Conservation (phyloP, 2,329 filamentous ascomycete genomes). For the Incumbomyces lentus region DNA sequence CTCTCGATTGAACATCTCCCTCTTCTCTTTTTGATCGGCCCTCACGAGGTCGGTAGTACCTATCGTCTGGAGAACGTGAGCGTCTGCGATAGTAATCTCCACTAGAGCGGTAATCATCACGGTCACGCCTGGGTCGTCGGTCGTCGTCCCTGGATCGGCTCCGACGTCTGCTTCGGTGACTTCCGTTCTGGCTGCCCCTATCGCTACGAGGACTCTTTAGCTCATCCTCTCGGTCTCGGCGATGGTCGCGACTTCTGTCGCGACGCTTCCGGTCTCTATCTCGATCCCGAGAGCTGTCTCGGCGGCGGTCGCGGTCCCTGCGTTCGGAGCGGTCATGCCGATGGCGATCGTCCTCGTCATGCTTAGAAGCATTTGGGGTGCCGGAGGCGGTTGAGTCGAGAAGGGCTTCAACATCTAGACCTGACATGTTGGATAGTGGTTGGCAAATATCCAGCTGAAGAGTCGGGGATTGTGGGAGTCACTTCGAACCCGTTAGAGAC, state of each 20-base stretch:
- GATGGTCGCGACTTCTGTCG: slow-evolving; percentile 48
- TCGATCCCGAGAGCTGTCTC: slow-evolving; percentile 47
- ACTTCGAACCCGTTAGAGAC: neutral
- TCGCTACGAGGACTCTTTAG: slow-evolving; percentile 63
- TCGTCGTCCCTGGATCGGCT: slow-evolving; percentile 70
- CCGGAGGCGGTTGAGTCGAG: slow-evolving; percentile 72
- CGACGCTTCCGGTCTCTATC: slow-evolving; percentile 45
- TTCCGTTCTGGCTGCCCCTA: slow-evolving; percentile 55
- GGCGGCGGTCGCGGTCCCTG: slow-evolving; percentile 45
- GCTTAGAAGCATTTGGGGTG: slow-evolving; percentile 22
- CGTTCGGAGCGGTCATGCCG: slow-evolving; percentile 47
- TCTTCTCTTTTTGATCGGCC: slow-evolving; percentile 37
- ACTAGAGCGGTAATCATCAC: slow-evolving; percentile 35
- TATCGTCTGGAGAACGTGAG: slow-evolving; percentile 59
- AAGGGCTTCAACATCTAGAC: slow-evolving; percentile 77
- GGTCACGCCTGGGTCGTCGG: slow-evolving; percentile 61
- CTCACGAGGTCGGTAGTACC: slow-evolving; percentile 40
- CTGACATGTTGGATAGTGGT: slow-evolving; percentile 45
- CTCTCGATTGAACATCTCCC: slow-evolving; percentile 35
- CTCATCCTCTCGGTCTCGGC: slow-evolving; percentile 43
- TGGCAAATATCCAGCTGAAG: neutral
- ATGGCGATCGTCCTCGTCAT: slow-evolving; percentile 40
- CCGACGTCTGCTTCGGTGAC: slow-evolving; percentile 64
- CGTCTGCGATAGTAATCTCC: slow-evolving; percentile 66
- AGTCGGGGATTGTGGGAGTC: neutral